These are phyloP conservation scores for Cordyceps fumosorosea DNA, from an alignment of 2,329 filamentous ascomycete species.

Conservation along the genomic window DNA sequence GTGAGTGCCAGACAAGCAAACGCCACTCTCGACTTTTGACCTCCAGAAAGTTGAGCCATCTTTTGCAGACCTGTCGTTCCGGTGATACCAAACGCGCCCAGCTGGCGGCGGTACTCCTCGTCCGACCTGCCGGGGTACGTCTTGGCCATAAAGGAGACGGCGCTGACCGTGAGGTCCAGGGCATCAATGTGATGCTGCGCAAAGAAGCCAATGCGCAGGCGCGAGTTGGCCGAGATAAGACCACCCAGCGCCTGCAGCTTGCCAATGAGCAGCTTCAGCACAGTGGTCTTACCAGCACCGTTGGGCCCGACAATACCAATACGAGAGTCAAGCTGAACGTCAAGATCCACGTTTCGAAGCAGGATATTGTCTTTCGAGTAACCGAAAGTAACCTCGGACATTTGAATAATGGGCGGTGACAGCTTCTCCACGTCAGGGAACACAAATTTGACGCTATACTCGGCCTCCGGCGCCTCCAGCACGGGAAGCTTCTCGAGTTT, in stretches of 20 bases:
- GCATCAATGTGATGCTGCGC: slow-evolving; percentile 98
- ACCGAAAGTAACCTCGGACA: slow-evolving; percentile 86
- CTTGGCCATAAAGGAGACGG: slow-evolving; percentile 94
- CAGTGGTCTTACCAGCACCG: slow-evolving; percentile 96
- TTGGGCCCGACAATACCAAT: slow-evolving; percentile 99
- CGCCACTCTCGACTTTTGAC: slow-evolving; percentile 96
- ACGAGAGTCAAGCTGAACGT: slow-evolving; percentile 94
- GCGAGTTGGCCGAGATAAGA: slow-evolving; percentile 79
- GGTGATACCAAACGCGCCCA: slow-evolving; percentile 84
- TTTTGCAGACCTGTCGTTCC: slow-evolving; percentile 95
- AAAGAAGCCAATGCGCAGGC: slow-evolving; percentile 90
- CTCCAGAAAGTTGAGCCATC: slow-evolving; percentile 89
- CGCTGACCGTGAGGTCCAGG: slow-evolving; percentile 78
- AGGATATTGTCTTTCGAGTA: slow-evolving; percentile 76
- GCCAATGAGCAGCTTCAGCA: slow-evolving; percentile 94
- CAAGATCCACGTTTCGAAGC: slow-evolving; percentile 80
- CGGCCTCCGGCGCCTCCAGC: slow-evolving; percentile 80
- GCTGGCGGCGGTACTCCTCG: slow-evolving; percentile 91
- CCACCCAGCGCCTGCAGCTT: slow-evolving; percentile 71
- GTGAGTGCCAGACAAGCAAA: slow-evolving; percentile 93
- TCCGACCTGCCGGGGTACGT: slow-evolving; percentile 85
- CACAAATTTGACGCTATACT: slow-evolving; percentile 94
- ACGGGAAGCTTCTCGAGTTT: slow-evolving; percentile 97
- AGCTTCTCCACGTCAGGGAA: slow-evolving; percentile 98
- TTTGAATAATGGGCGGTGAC: slow-evolving; percentile 95